These are phyloP conservation scores for Tolypocladium capitatum DNA, from an alignment of 2,329 filamentous ascomycete genomes.

Conservation along the genomic window DNA sequence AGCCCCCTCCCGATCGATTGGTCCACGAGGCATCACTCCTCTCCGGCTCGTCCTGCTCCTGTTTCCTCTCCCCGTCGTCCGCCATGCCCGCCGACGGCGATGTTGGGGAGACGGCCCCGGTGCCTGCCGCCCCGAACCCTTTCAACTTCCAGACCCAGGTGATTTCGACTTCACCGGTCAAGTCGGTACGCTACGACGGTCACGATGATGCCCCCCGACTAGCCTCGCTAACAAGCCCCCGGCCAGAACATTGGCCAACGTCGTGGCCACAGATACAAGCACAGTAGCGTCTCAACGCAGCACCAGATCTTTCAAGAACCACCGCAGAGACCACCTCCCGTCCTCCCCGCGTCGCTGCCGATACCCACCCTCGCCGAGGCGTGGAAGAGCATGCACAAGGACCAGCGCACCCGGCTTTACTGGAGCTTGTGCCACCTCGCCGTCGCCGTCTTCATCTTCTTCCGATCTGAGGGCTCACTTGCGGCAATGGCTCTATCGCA, in stretches of 20 bases:
- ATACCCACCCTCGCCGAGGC: constrained; percentile 83
- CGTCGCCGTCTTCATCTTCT: constrained; percentile 73
- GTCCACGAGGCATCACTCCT: background rate
- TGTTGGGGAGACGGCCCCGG: constrained; percentile 3
- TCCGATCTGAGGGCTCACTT: constrained; percentile 72
- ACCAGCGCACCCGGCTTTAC: constrained; percentile 69
- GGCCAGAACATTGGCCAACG: constrained; percentile 73
- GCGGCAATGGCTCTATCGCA: constrained; percentile 88
- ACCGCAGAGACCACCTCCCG: constrained; percentile 68
- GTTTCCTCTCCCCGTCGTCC: constrained; percentile 5
- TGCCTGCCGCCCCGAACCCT: constrained; percentile 41
- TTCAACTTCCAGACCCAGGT: constrained; percentile 91
- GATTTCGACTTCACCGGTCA: constrained; percentile 61
- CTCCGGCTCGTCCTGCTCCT: background rate
- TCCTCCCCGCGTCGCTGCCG: constrained; percentile 81
- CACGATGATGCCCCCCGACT: too few relatives aligned
- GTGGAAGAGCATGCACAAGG: constrained; percentile 75
- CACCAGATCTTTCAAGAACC: constrained; percentile 97
- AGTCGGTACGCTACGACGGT: constrained; percentile 45
- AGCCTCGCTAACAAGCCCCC: background rate
- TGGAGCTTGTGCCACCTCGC: constrained; percentile 86
- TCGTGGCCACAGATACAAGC: constrained; percentile 93
- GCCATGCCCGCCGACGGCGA: constrained; percentile 7
- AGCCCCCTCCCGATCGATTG: background rate
- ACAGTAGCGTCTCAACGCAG: constrained; percentile 75